phyloP scores from a whole-genome alignment of 2,329 filamentous ascomycete species.

The Verticillium klebahnii region DNA sequence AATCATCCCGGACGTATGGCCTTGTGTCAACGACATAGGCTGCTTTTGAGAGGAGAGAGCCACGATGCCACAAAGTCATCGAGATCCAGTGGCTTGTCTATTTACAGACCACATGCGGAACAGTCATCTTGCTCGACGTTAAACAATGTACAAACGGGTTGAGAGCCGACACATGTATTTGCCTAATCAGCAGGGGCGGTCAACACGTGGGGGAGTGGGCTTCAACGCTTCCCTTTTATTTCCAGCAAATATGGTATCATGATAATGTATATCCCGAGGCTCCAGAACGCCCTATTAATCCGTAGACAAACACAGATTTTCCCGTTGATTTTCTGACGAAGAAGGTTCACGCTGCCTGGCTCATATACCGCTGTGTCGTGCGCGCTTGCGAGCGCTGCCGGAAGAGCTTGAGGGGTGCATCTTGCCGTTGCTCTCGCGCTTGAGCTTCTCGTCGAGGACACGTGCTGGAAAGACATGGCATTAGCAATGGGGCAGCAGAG shows the following conservation, averaged over 20 bases:
- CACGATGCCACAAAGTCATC: not conserved
- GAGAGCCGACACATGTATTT: not conserved
- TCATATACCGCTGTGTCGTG: slow-evolving; percentile 42
- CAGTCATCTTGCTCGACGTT: too few species aligned
- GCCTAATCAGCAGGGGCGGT: too few species aligned
- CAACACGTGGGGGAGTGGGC: too few species aligned
- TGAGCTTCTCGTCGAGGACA: slow-evolving; percentile 63
- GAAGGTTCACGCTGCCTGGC: not conserved
- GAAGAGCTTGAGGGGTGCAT: slow-evolving; percentile 40
- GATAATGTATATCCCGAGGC: not conserved
- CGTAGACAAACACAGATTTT: not conserved
- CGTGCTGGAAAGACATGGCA: slow-evolving; percentile 37
- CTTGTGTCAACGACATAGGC: not conserved
- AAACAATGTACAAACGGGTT: too few species aligned
- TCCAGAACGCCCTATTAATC: not conserved
- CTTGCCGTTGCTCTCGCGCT: slow-evolving; percentile 57
- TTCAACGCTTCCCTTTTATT: not conserved
- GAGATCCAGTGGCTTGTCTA: not conserved
- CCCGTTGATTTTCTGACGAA: not conserved
- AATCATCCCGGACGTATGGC: not conserved
- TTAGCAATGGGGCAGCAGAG: not conserved
- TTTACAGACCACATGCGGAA: too few species aligned
- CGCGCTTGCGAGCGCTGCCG: slow-evolving; percentile 51
- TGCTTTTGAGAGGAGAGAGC: not conserved
- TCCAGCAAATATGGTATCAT: not conserved